These are phyloP conservation scores for Rhododendron molle DNA, from an alignment of 148 eudicot genomes.

Conservation along the genomic window DNA sequence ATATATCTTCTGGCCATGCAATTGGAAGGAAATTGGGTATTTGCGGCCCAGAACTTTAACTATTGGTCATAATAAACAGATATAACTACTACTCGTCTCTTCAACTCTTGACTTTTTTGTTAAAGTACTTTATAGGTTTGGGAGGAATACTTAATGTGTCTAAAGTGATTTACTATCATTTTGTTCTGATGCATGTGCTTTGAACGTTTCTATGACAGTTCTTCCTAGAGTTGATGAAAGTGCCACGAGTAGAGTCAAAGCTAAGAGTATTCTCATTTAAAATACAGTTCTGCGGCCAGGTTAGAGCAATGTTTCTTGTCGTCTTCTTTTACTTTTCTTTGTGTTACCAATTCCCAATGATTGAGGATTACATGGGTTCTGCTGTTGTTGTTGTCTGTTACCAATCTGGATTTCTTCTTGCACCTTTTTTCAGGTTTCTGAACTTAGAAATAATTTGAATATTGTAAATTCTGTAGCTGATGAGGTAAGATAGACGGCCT, in stretches of 20 bases:
- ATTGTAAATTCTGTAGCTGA: conserved; percentile 45
- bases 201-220: conserved; percentile 30
- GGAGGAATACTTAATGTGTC: background rate
- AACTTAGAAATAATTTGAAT: conserved; percentile 42
- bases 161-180: background rate
- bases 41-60: background rate
- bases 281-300: conserved; percentile 44
- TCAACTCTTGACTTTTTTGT: background rate
- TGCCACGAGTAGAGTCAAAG: conserved; percentile 49
- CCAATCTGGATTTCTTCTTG: background rate
- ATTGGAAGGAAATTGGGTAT: background rate
- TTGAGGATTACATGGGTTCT: too few species aligned
- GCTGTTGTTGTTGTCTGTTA: background rate
- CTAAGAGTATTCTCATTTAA: conserved; percentile 47
- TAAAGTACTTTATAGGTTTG: background rate
- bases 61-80: background rate
- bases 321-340: background rate
- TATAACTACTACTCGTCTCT: background rate
- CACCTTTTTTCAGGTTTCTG: conserved; percentile 34
- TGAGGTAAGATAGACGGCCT: conserved; percentile 24
- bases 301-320: conserved; percentile 1
- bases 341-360: too few species aligned
- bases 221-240: conserved; percentile 61
- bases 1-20: background rate
- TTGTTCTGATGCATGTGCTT: background rate